Base-by-base conservation (phyloP, 148 eudicot genomes). In the Rhododendron williamsianum region DNA sequence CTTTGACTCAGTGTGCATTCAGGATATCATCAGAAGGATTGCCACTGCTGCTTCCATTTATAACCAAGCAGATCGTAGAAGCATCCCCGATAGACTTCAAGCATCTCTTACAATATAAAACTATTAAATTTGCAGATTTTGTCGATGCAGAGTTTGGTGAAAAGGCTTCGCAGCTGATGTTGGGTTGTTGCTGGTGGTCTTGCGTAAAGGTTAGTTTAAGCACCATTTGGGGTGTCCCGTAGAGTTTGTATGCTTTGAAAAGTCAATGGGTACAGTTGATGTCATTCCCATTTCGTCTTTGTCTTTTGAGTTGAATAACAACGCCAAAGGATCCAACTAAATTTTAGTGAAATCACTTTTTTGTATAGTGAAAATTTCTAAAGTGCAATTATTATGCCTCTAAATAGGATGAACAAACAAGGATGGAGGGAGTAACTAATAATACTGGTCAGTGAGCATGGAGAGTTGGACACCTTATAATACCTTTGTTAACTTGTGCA, bases 11-110 rank as follows among this genome's bases (percentile, higher is more conserved):
- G 51, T 96, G 98, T 89, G 78, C 88, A 82, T 97, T 94, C 89
- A 92, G 99, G 78, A 95, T 97, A 92, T 95, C 99, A 83, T 97
- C 99, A 58, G 99, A 97, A 93, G 99, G 99, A 88, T 87, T 97
- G 92, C 98, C 99, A 2, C 74, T 97, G 89, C 86, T 97, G 82
- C 96, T 97, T 87, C 98, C 99, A 8, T 90, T 92, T 88, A 88
- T 97, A 85, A 95, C 98, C 74, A 97, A 97, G 88, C 99, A 97
- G 88, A 92, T 97, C 85, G 84, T 93, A 41, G 82, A 85, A 84
- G 98, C 94, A 30, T 89, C 95, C 16, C 86, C 91, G 45, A 87
- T 86, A 27, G 99, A 97, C 88, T 97, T 97, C 90, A 92, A 93
- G 90, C 98, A 93, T 87, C 94, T 97, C 41, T 89, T 97, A 90